Conservation (phyloP, 176 grass and related monocot species). For the Eremochloa ophiuroides region DNA sequence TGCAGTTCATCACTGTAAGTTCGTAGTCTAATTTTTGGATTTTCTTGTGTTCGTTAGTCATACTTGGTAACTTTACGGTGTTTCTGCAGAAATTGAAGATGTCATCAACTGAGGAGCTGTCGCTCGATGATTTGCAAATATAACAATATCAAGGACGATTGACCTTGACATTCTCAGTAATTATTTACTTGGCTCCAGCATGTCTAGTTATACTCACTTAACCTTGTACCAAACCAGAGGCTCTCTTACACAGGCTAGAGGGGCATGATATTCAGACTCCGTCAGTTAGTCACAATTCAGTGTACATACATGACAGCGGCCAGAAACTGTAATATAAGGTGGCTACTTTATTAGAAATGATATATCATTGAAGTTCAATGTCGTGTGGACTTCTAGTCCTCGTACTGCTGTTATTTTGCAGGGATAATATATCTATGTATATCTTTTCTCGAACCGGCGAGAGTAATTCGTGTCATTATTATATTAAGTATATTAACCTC, state of each 20-base stretch:
- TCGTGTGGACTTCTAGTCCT: not conserved
- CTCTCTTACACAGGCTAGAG: not conserved
- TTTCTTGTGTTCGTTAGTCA: not conserved
- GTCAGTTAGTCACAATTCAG: not conserved
- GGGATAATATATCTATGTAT: not conserved
- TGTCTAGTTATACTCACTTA: slow-evolving; percentile 1
- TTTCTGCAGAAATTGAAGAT: slow-evolving; percentile 81
- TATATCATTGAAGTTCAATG: not conserved
- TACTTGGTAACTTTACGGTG: not conserved
- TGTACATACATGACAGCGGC: slow-evolving; percentile 19
- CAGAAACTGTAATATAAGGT: slow-evolving; percentile 13
- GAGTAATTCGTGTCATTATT: too few species aligned
- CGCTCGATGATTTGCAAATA: slow-evolving; percentile 80
- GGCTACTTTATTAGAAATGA: not conserved
- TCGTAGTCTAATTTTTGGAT: not conserved
- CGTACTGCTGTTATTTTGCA: not conserved
- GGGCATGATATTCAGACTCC: not conserved
- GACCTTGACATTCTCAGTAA: not conserved
- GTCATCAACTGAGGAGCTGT: slow-evolving; percentile 59
- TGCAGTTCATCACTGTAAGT: slow-evolving; percentile 76
- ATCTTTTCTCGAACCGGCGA: not conserved
- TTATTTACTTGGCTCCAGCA: not conserved
- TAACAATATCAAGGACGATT: slow-evolving; percentile 2
- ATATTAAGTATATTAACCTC: too few species aligned
- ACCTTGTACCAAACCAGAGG: not conserved